These are phyloP conservation scores for Nidularia sp. DNA, from an alignment of 768 basidiomycete species.

Conservation along the genomic window DNA sequence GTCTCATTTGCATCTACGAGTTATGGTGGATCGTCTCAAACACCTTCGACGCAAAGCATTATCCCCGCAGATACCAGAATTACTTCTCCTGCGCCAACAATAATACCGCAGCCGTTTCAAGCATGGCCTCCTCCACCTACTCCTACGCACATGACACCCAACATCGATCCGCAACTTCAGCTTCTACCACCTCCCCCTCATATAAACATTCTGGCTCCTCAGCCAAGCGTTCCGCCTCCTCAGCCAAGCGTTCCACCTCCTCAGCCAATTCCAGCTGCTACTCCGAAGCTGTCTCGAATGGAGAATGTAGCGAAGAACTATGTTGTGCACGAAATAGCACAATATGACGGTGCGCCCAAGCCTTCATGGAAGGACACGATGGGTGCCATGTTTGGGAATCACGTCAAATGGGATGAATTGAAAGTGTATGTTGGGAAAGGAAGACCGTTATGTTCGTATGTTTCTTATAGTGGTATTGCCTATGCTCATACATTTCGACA, in stretches of 20 bases:
- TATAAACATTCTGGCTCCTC: constrained; percentile 1
- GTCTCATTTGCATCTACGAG: too few relatives aligned
- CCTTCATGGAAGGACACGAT: constrained; percentile 73
- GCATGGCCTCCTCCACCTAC: constrained; percentile 13
- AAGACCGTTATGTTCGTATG: constrained; percentile 55
- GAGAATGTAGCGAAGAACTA: constrained; percentile 42
- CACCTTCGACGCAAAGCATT: background rate
- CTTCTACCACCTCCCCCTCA: background rate
- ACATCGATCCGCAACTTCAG: background rate
- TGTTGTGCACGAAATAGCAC: constrained; percentile 59
- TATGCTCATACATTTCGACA: constrained; percentile 16
- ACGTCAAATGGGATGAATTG: constrained; percentile 76
- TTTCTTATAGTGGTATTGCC: background rate
- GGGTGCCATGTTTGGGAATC: constrained; percentile 80
- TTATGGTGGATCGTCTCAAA: too few relatives aligned
- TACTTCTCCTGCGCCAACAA: background rate
- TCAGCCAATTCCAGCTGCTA: too few relatives aligned
- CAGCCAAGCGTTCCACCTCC: background rate
- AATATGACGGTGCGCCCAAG: constrained; percentile 39
- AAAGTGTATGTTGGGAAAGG: constrained; percentile 61
- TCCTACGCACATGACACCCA: background rate
- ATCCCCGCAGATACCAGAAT: background rate
- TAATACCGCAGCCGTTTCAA: constrained; percentile 10
- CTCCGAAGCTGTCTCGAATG: too few relatives aligned
- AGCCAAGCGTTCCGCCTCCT: background rate